Conservation (phyloP, 2,329 filamentous ascomycete species). For the Diaporthe amygdali region DNA sequence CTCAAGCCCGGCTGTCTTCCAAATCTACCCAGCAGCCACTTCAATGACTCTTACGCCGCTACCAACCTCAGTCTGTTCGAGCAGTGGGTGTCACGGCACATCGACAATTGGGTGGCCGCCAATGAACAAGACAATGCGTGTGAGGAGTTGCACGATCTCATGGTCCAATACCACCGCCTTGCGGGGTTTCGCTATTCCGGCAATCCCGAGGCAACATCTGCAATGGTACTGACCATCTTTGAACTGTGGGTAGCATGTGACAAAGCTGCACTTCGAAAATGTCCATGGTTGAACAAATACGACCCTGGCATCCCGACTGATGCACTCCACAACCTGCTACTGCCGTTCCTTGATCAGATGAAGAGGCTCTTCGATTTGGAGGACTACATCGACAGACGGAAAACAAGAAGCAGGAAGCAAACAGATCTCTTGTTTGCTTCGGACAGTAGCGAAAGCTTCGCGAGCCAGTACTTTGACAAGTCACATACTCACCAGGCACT, state of each 20-base stretch:
- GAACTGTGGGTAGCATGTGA: slow-evolving; percentile 67
- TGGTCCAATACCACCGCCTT: slow-evolving; percentile 39
- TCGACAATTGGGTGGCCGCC: slow-evolving; percentile 44
- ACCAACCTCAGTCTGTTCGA: slow-evolving; percentile 48
- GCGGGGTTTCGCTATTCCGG: slow-evolving; percentile 39
- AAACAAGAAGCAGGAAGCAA: neutral
- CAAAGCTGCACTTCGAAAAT: slow-evolving; percentile 42
- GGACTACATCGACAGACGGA: slow-evolving; percentile 47
- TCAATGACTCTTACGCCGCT: slow-evolving; percentile 10
- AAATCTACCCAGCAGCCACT: slow-evolving; percentile 13
- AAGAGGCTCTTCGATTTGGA: slow-evolving; percentile 50
- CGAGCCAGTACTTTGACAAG: slow-evolving; percentile 52
- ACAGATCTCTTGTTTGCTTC: slow-evolving; percentile 41
- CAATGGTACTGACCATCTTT: slow-evolving; percentile 60
- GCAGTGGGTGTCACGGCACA: slow-evolving; percentile 48
- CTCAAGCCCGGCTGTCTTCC: neutral
- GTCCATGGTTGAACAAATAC: slow-evolving; percentile 52
- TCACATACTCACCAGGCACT: slow-evolving; percentile 46
- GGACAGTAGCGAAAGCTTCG: slow-evolving; percentile 44
- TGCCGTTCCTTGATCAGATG: slow-evolving; percentile 51
- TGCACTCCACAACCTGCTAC: slow-evolving; percentile 48
- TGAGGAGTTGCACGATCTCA: slow-evolving; percentile 32
- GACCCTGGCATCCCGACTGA: slow-evolving; percentile 45
- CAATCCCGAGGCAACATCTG: slow-evolving; percentile 53
- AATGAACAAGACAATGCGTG: slow-evolving; percentile 33